Evolutionary conservation across 2,329 filamentous ascomycete genomes (phyloP), one percentile per base, ranked within the genome.

Genomic region (Monosporascus sp.): DNA sequence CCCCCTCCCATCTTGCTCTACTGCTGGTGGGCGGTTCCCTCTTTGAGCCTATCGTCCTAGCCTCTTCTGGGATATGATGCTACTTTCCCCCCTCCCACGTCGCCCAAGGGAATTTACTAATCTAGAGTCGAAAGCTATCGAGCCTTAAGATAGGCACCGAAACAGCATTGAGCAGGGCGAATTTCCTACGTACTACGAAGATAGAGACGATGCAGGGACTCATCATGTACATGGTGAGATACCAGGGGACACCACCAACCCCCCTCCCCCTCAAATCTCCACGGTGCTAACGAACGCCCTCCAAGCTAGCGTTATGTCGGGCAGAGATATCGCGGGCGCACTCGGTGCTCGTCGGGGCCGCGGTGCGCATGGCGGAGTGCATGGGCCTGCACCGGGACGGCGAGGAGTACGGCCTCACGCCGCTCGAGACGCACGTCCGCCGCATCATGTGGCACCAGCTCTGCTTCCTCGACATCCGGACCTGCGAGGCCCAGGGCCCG

Each of bases 371-470:
- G 66, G 88, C 86, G 7, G 86, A 90, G 71, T 90, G 87, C 62
- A 89, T 90, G 85, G 86, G 87, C 2, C 71, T 91, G 18, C 86
- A 91, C 64, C 79, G 86, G 8, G 88, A 91, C 58, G 86, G 86
- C 17, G 79, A 82, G 44, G 76, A 79, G 9, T 90, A 88, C 62
- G 82, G 80, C 1, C 77, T 87, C 53, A 81, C 77, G 3, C 79
- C 87, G 0, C 71, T 90, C 3, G 87, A 91, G 60, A 85, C 83
- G 0, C 87, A 91, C 50, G 76, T 90, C 3, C 81, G 88, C 14
- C 81, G 88, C 5, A 72, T 90, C 39, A 76, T 90, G 36, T 91
- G 88, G 88, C 85, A 90, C 65, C 87, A 91, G 62, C 76, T 92
- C 20, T 90, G 86, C 67, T 89, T 89, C 65, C 75, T 92, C 8